These are phyloP conservation scores for Lolium multiflorum DNA, from an alignment of 176 grass and related monocot species.

Conservation along the genomic window DNA sequence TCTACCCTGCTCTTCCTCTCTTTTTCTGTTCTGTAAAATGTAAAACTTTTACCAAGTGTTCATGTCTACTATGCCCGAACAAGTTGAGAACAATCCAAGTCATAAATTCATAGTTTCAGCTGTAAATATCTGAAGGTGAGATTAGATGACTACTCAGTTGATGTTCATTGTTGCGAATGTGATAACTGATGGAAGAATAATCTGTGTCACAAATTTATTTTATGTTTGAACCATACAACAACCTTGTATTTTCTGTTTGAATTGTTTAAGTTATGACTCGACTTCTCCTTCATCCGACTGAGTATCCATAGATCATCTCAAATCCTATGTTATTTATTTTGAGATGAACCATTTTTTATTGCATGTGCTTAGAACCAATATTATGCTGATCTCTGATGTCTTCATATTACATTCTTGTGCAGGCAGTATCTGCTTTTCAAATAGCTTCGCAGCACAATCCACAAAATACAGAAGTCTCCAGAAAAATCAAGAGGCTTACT, in stretches of 20 bases:
- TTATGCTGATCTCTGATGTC: slow-evolving; percentile 6
- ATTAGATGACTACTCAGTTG: slow-evolving; percentile 33
- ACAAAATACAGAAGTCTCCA: slow-evolving; percentile 83
- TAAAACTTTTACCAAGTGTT: background rate
- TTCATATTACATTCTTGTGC: slow-evolving; percentile 13
- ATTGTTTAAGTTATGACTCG: background rate
- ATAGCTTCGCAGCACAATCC: slow-evolving; percentile 87
- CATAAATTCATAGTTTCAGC: background rate
- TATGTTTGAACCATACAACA: slow-evolving; percentile 1
- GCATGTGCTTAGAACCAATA: slow-evolving; percentile 9
- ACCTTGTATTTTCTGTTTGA: background rate
- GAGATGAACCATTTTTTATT: slow-evolving; percentile 8
- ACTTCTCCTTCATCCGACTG: background rate
- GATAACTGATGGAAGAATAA: slow-evolving; percentile 27
- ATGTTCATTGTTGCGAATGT: background rate
- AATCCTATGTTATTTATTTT: background rate
- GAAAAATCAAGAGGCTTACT: slow-evolving; percentile 89
- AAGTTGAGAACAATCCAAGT: background rate
- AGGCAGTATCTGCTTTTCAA: slow-evolving; percentile 86
- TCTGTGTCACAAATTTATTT: background rate
- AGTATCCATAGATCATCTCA: background rate
- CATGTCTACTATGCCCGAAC: background rate
- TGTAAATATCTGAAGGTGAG: slow-evolving; percentile 10
- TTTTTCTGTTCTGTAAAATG: background rate
- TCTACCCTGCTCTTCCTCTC: background rate